Percentiles rank a stretch among this genome's conserved stretches.
These are phyloP conservation scores for Dendrothele bispora DNA, from an alignment of 768 basidiomycete species.

Conservation along the genomic window DNA sequence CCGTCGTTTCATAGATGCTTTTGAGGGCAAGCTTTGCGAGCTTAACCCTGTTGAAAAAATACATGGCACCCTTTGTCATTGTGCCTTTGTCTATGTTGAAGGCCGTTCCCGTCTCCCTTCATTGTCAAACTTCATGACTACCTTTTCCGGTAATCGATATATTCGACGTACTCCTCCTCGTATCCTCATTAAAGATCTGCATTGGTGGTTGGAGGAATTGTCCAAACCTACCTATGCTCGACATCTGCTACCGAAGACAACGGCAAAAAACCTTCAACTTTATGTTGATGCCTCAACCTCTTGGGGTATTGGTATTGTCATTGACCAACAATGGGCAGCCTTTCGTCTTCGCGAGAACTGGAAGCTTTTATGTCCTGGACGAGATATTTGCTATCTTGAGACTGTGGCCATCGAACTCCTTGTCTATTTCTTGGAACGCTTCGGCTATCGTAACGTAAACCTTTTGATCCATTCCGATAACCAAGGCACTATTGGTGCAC, in stretches of 20 bases:
- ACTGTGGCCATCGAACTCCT: slow-evolving; percentile 9
- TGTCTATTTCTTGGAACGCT: slow-evolving; percentile 16
- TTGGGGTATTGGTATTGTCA: slow-evolving; percentile 21
- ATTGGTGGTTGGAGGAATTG: slow-evolving; percentile 30
- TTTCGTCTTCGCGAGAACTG: slow-evolving; percentile 8
- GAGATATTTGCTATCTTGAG: slow-evolving; percentile 25
- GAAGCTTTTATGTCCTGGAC: background rate
- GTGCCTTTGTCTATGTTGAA: slow-evolving; percentile 26
- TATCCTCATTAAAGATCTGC: slow-evolving; percentile 23
- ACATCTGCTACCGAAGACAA: slow-evolving; percentile 9
- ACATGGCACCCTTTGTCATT: slow-evolving; percentile 31
- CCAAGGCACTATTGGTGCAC: slow-evolving; percentile 32
- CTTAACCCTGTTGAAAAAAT: slow-evolving; percentile 18
- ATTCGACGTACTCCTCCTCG: slow-evolving; percentile 14
- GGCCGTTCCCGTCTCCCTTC: slow-evolving; percentile 25
- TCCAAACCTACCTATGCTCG: slow-evolving; percentile 6
- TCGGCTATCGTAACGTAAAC: slow-evolving; percentile 8
- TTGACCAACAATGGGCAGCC: slow-evolving; percentile 10
- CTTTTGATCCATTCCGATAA: slow-evolving; percentile 32
- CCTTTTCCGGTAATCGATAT: slow-evolving; percentile 18
- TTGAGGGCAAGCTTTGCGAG: background rate
- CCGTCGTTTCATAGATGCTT: slow-evolving; percentile 9
- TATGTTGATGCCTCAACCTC: slow-evolving; percentile 30
- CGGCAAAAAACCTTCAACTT: slow-evolving; percentile 18
- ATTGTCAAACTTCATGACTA: slow-evolving; percentile 22